These are phyloP conservation scores for Collybiopsis luxurians DNA, from an alignment of 768 basidiomycete genomes.

Conservation along the genomic window DNA sequence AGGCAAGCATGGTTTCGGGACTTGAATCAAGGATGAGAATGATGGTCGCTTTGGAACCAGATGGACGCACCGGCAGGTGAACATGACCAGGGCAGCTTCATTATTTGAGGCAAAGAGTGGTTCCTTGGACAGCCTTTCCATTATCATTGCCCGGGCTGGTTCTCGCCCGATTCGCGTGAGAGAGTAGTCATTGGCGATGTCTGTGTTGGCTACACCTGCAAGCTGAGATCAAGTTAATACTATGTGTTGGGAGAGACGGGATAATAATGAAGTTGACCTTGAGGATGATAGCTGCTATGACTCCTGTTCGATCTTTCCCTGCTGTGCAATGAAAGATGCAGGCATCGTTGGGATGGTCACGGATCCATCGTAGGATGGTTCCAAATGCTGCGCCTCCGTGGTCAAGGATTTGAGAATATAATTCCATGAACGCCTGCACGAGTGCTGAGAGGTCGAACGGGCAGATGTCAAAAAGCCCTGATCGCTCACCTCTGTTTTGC, in stretches of 20 bases:
- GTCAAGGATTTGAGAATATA: slow-evolving; percentile 80
- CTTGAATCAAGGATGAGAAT: slow-evolving; percentile 32
- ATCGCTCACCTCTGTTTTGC: slow-evolving; percentile 66
- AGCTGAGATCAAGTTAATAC: slow-evolving; percentile 40
- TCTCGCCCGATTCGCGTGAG: slow-evolving; percentile 79
- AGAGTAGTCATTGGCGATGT: slow-evolving; percentile 71
- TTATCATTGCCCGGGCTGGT: slow-evolving; percentile 68
- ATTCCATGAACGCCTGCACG: slow-evolving; percentile 69
- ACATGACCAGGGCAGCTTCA: slow-evolving; percentile 80
- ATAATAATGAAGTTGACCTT: slow-evolving; percentile 40
- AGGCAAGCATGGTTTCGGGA: slow-evolving; percentile 74
- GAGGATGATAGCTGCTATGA: slow-evolving; percentile 69
- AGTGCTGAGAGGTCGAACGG: slow-evolving; percentile 1
- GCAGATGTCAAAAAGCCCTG: background rate
- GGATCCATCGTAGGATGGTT: slow-evolving; percentile 68
- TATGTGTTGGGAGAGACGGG: background rate
- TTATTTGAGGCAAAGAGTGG: slow-evolving; percentile 72
- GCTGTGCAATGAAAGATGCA: slow-evolving; percentile 83
- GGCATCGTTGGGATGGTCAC: slow-evolving; percentile 62
- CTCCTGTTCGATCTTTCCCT: slow-evolving; percentile 81
- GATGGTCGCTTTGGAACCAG: background rate
- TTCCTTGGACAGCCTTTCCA: slow-evolving; percentile 64
- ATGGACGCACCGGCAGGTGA: slow-evolving; percentile 60
- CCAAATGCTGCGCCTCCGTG: slow-evolving; percentile 68
- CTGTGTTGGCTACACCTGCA: slow-evolving; percentile 64